Evolutionary conservation across 257 asterid species (phyloP), one percentile per base, ranked within the genome.

Genomic region (Osmanthus fragrans): DNA sequence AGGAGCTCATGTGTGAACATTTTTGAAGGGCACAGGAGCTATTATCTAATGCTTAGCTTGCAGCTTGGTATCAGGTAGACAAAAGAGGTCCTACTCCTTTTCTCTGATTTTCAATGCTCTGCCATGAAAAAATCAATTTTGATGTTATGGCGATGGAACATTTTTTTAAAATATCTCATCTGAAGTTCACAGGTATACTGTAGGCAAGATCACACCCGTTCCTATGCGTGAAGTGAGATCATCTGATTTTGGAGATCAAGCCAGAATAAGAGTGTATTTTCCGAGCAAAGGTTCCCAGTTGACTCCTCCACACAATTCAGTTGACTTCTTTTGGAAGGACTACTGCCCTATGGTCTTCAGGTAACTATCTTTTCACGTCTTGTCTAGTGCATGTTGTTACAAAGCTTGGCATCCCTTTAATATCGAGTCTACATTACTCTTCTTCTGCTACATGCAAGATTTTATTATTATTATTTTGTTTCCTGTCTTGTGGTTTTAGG

Each of bases 261-360:
- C 99, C 77, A 89, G 96, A 80, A 92, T 95, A 80, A 90, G 88
- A 83, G 90, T 93, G 99, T 87, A 86, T 82, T 95, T 95, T 84
- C 99, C 99, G 25, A 85, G 86, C 71, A 89, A 90, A 75, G 99
- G 99, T 51, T 93, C 99, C 66, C 89, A 75, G 81, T 85, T 93
- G 86, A 95, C 99, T 79, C 99, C 98, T 79, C 76, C 98, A 29
- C 99, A 95, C 86, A 83, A 84, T 75, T 89, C 99, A 19, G 65
- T 90, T 11, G 93, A 93, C 85, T 95, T 95, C 84, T 87, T 88
- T 80, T 95, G 99, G 99, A 93, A 91, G 86, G 99, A 91, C 82
- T 95, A 95, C 81, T 93, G 98, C 81, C 99, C 98, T 73, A 93
- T 95, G 99, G 99, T 95, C 74, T 95, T 95, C 94, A 95, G 99